Evolutionary conservation across 208 protist species (phyloP).

Genomic region (Angomonas deanei): DNA sequence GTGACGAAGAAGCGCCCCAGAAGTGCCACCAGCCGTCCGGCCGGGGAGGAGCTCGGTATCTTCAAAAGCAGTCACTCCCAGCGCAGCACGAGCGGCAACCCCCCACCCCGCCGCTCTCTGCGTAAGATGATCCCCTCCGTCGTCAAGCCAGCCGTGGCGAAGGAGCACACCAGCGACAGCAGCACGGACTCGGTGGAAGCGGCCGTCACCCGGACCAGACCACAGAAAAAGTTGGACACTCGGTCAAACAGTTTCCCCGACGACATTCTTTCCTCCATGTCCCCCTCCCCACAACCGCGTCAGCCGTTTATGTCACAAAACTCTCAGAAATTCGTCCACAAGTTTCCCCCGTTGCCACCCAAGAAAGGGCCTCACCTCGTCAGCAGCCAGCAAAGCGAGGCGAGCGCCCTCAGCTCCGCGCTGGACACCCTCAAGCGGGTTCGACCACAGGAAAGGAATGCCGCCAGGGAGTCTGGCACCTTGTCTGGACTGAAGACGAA

Average conservation of each 20-base stretch:
- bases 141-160: not conserved
- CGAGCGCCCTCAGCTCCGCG: not conserved
- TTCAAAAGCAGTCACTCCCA: too few relatives aligned
- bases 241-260: too few relatives aligned
- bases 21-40: not conserved
- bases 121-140: not conserved
- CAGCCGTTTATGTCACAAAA: not conserved
- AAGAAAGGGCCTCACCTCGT: not conserved
- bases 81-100: too few relatives aligned
- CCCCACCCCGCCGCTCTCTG: too few relatives aligned
- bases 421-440: slow-evolving; percentile 1
- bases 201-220: not conserved
- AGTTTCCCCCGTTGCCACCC: not conserved
- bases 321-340: not conserved
- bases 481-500: not conserved
- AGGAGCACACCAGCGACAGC: too few relatives aligned
- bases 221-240: not conserved
- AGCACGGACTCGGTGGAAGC: not conserved
- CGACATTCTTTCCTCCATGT: not conserved
- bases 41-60: not conserved
- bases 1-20: not conserved
- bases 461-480: not conserved
- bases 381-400: not conserved
- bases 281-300: not conserved
- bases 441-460: not conserved